Evolutionary conservation across 176 grass and related monocot species (phyloP), one percentile per base, ranked within the genome.

Genomic region (Rhipidocladum racemiflorum): DNA sequence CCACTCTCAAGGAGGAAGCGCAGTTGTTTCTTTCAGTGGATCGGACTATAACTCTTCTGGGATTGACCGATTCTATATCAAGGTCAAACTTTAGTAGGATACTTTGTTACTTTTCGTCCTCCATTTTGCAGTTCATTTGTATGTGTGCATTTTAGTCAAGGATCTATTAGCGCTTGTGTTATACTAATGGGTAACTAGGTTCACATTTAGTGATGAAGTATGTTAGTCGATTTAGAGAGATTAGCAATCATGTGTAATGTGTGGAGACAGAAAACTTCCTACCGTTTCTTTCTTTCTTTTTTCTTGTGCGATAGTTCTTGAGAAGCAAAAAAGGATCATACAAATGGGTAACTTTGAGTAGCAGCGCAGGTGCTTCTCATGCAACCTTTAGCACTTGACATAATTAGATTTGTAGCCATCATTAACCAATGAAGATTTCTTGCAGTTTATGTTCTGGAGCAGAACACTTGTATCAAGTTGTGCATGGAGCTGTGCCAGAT

Each of bases 1-100:
- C 72, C 65, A 92, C 92, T 89, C 60, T 94, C n/a, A 89, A 94
- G 86, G 92, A 93, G 88, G 90, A 97, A 91, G 88, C 85, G 39
- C 62, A 84, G 44, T 75, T 80, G 43, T 83, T 84, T 78, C 21
- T 68, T 81, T 82, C 82, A 16, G 81, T 86, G 65, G 44, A 81
- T 57, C 72, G 75, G 74, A 81, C 64, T 79, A 84, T 61, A 16
- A 97, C 95, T 61, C 90, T 97, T n/a, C 76, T 97, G 57, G 82
- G 82, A 54, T 76, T 97, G 72, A 84, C 87, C 70, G 84, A 86
- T 88, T 92, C 90, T 68, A 61, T 97, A 60, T 89, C 92, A 91
- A 94, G 95, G 95, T 97, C 25, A 78, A 43, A 35, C 43, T 78
- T 88, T 75, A 57, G 3, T 59, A 53, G 18, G 7, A 75, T 65